Conservation (phyloP, 208 protist species). For the Leptomonas pyrrhocoris region DNA sequence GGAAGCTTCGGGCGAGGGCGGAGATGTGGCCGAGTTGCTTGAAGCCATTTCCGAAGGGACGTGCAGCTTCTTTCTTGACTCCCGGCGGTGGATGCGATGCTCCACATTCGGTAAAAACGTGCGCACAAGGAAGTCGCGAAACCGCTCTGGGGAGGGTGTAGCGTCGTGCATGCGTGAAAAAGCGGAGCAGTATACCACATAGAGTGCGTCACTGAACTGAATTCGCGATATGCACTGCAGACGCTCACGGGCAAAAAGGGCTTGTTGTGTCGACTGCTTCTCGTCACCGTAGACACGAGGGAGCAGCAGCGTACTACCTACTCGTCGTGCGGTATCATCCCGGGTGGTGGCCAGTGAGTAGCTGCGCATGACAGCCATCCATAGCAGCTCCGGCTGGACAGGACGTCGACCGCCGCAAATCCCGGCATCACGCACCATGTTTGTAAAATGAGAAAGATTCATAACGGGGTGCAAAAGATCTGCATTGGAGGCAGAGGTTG, state of each 20-base stretch:
- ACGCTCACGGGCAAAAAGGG: constrained; percentile 43
- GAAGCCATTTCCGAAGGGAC: background rate
- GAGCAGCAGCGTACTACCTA: constrained; percentile 17
- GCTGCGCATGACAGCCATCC: constrained; percentile 62
- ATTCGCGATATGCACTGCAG: constrained; percentile 9
- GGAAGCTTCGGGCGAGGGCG: background rate
- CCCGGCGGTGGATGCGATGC: constrained; percentile 8
- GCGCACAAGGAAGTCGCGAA: constrained; percentile 21
- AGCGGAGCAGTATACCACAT: constrained; percentile 4
- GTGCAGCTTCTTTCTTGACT: background rate
- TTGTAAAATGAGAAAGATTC: constrained; percentile 52
- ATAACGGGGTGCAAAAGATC: constrained; percentile 53
- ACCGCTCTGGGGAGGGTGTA: background rate
- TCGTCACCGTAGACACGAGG: constrained; percentile 11
- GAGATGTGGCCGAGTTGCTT: background rate
- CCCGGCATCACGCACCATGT: constrained; percentile 50
- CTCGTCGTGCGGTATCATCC: background rate
- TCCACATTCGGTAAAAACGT: constrained; percentile 31
- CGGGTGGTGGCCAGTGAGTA: constrained; percentile 13
- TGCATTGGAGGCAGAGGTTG: constrained; percentile 13
- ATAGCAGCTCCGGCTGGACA: constrained; percentile 56
- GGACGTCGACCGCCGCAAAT: constrained; percentile 31
- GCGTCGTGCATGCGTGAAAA: background rate
- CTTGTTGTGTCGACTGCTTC: constrained; percentile 3
- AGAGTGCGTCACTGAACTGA: constrained; percentile 25